These are phyloP conservation scores for Leptographium procerum DNA, from an alignment of 2,329 filamentous ascomycete species.

Conservation along the genomic window DNA sequence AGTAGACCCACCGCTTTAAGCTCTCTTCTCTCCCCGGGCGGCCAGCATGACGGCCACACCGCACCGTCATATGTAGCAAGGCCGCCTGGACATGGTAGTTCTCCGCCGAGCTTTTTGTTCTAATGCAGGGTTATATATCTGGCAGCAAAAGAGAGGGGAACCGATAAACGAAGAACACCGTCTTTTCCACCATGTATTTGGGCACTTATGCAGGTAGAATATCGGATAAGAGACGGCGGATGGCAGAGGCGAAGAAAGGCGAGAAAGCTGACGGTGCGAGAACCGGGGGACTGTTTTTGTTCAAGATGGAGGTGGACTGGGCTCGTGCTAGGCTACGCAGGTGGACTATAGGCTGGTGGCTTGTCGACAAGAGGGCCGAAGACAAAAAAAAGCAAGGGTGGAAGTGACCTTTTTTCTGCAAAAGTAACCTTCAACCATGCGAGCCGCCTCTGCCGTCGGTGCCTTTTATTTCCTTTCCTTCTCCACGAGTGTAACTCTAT, in stretches of 20 bases:
- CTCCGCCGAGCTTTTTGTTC: not conserved
- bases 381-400: not conserved
- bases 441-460: not conserved
- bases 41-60: not conserved
- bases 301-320: not conserved
- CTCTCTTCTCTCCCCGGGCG: too few species aligned
- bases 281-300: not conserved
- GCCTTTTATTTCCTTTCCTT: not conserved
- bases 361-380: not conserved
- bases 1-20: too few species aligned
- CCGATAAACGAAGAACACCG: not conserved
- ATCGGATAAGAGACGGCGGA: not conserved
- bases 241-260: not conserved
- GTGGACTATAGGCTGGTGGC: not conserved
- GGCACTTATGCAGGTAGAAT: not conserved
- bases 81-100: not conserved
- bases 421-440: not conserved
- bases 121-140: not conserved
- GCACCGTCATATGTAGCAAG: not conserved
- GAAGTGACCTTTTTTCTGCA: not conserved
- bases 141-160: not conserved
- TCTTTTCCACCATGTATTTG: not conserved
- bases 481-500: constrained; percentile 1
- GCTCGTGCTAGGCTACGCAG: not conserved
- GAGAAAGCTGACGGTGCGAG: not conserved